Percentiles rank a stretch among this genome's conserved stretches.
Conservation (phyloP, 805 yeast species). For the Suhomyces sp. region DNA sequence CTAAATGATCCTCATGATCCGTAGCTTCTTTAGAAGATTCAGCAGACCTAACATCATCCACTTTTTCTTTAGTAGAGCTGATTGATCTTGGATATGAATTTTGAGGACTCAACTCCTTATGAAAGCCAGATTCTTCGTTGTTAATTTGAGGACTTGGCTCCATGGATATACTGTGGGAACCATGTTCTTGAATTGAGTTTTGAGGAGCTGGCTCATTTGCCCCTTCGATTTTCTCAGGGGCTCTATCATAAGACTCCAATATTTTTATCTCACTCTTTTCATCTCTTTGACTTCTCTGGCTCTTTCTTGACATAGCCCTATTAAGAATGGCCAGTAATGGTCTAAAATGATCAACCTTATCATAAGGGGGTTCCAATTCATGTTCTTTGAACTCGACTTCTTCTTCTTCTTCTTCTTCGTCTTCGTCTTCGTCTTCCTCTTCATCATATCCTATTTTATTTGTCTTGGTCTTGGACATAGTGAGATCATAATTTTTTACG, state of each 20-base stretch:
- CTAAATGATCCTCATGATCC: too few relatives aligned
- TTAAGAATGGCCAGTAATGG: background rate
- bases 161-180: background rate
- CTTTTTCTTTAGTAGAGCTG: background rate
- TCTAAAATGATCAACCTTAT: background rate
- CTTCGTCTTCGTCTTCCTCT: constrained; percentile 8
- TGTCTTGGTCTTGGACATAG: constrained; percentile 18
- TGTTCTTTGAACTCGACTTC: constrained; percentile 2
- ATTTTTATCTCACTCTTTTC: background rate
- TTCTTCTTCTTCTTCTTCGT: constrained; percentile 8
- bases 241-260: background rate
- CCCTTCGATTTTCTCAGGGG: background rate
- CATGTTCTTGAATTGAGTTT: background rate
- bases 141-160: background rate
- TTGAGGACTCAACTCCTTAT: background rate
- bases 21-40: background rate
- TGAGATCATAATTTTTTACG: constrained; percentile 21
- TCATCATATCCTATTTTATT: constrained; percentile 20
- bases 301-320: background rate
- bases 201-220: background rate
- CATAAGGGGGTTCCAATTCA: background rate
- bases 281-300: background rate
- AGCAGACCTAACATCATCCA: background rate
- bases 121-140: background rate
- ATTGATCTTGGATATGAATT: background rate